Conservation (phyloP, 352 stramenopile species). For the Pythium dissotocum region DNA sequence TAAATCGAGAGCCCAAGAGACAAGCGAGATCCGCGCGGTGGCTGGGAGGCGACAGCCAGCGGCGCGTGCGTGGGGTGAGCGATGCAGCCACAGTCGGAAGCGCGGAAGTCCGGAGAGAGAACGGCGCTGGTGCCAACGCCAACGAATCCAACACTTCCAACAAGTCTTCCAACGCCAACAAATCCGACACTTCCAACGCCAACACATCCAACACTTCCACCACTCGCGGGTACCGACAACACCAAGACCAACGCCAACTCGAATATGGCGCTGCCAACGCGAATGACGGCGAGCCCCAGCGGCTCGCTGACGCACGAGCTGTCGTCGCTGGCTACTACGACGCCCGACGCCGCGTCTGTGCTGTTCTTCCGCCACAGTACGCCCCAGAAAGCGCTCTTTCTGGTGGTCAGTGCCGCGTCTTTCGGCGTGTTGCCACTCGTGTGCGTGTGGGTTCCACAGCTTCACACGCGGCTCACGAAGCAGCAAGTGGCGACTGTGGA, state of each 20-base stretch:
- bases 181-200: slow-evolving; percentile 16
- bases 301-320: slow-evolving; percentile 13
- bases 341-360: slow-evolving; percentile 39
- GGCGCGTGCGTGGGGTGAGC: neutral
- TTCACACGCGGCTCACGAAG: slow-evolving; percentile 57
- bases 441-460: slow-evolving; percentile 56
- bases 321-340: slow-evolving; percentile 34
- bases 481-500: slow-evolving; percentile 36
- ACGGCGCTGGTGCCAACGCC: neutral
- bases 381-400: slow-evolving; percentile 45
- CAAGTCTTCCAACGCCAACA: neutral
- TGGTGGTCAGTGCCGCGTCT: slow-evolving; percentile 39
- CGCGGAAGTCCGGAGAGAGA: neutral
- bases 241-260: neutral
- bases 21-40: neutral
- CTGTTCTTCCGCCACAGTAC: slow-evolving; percentile 40
- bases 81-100: neutral
- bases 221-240: neutral
- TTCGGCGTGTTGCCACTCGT: slow-evolving; percentile 45
- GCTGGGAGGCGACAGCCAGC: neutral
- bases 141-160: slow-evolving; percentile 5
- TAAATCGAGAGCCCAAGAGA: neutral
- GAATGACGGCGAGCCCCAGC: slow-evolving; percentile 1
- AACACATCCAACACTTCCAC: neutral
- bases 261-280: slow-evolving; percentile 19